phyloP scores from a whole-genome alignment of 768 basidiomycete species.

The Suillus occidentalis region DNA sequence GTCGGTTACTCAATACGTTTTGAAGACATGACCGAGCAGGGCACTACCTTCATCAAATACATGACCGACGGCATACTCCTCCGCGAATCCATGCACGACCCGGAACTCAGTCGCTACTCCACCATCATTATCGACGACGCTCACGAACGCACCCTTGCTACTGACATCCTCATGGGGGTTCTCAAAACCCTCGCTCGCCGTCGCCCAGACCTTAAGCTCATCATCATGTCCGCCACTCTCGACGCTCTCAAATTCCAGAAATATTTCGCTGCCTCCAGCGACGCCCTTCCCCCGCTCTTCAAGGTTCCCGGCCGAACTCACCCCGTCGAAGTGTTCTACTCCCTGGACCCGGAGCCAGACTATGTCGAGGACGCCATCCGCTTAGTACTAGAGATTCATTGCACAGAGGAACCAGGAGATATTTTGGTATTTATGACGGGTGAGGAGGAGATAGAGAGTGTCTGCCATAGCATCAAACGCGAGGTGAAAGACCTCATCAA shows the following conservation, averaged over 20 bases:
- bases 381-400: slow-evolving; percentile 95
- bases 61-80: slow-evolving; percentile 99
- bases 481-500: slow-evolving; percentile 85
- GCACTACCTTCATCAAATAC: slow-evolving; percentile 94
- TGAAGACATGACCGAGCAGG: slow-evolving; percentile 84
- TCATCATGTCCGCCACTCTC: slow-evolving; percentile 97
- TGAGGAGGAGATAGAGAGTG: slow-evolving; percentile 97
- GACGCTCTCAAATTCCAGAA: slow-evolving; percentile 96
- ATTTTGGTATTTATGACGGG: slow-evolving; percentile 94
- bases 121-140: slow-evolving; percentile 99
- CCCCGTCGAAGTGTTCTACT: slow-evolving; percentile 95
- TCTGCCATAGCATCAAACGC: slow-evolving; percentile 88
- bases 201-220: slow-evolving; percentile 90
- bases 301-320: slow-evolving; percentile 93
- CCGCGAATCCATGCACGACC: slow-evolving; percentile 98
- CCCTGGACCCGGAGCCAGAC: slow-evolving; percentile 89
- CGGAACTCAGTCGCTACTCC: slow-evolving; percentile 83
- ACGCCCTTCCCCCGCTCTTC: slow-evolving; percentile 68
- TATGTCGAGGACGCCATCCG: slow-evolving; percentile 97
- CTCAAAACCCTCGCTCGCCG: slow-evolving; percentile 81
- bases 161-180: slow-evolving; percentile 98
- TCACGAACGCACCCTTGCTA: slow-evolving; percentile 96
- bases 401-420: slow-evolving; percentile 92
- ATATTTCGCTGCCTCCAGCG: slow-evolving; percentile 67
- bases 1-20: slow-evolving; percentile 99